Evolutionary conservation across 2,329 filamentous ascomycete species (phyloP).

Genomic region (Thelonectria olida): DNA sequence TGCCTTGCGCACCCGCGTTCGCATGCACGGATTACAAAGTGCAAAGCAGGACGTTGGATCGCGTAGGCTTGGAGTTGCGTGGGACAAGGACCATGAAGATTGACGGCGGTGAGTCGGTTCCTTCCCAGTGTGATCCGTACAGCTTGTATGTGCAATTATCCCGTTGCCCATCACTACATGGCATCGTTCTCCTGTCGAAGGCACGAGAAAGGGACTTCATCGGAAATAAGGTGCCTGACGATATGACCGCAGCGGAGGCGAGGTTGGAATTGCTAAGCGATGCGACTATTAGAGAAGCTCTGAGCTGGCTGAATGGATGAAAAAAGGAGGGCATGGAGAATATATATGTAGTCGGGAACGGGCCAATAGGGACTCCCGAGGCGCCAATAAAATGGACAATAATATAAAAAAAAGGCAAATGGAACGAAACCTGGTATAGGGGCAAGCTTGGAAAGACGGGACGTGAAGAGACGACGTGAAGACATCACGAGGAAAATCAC

Average conservation of each 20-base stretch:
- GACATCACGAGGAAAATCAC: no score
- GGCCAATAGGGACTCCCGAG: no score
- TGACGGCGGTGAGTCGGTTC: not conserved
- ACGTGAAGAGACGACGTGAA: no score
- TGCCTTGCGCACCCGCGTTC: slow-evolving; percentile 1
- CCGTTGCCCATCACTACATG: not conserved
- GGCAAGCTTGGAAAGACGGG: no score
- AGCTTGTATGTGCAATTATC: slow-evolving; percentile 1
- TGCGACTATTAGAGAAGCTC: no score
- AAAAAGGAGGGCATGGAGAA: no score
- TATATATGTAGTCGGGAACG: no score
- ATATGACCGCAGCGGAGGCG: not conserved
- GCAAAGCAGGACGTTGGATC: not conserved
- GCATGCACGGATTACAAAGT: slow-evolving; percentile 15
- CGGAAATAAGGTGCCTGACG: not conserved
- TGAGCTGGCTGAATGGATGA: no score
- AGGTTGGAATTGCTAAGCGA: not conserved
- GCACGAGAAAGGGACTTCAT: not conserved
- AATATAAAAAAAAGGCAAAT: no score
- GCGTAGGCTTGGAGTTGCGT: not conserved
- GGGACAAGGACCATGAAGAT: not conserved
- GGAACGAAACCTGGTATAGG: no score
- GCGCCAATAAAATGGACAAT: no score
- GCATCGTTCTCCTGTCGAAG: not conserved
- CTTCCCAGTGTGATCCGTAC: not conserved